Evolutionary conservation across 768 basidiomycete species (phyloP).

Genomic region (Cystobasidiopsis lactophilus): DNA sequence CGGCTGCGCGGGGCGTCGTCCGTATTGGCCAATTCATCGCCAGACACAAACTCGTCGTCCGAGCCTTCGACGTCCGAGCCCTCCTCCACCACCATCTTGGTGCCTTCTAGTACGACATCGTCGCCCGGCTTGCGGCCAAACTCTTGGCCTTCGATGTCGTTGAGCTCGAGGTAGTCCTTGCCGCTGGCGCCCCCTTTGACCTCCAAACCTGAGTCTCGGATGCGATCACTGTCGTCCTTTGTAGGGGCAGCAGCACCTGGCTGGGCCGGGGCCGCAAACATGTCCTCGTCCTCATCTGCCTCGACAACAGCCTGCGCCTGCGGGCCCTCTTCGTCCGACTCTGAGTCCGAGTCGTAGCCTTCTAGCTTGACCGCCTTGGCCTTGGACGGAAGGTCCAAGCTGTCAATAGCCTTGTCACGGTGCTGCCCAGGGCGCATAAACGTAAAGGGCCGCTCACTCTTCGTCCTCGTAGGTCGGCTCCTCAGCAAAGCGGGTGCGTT

Average conservation of each 20-base stretch:
- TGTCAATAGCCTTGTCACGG: no score
- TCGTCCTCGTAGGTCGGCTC: no score
- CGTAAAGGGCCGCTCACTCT: no score
- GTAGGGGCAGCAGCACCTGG: constrained; percentile 52
- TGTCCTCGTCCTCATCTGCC: constrained; percentile 24
- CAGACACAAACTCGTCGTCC: constrained; percentile 29
- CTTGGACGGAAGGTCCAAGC: no score
- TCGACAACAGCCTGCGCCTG: neutral
- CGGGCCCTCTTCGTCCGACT: no score
- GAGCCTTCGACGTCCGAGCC: constrained; percentile 23
- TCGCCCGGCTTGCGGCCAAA: constrained; percentile 31
- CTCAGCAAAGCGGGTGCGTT: no score
- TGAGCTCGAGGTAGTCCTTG: constrained; percentile 55
- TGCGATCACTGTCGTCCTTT: constrained; percentile 16
- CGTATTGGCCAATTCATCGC: constrained; percentile 20
- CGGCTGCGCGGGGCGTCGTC: constrained; percentile 48
- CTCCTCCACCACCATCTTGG: constrained; percentile 17
- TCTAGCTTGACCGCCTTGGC: no score
- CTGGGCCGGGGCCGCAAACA: constrained; percentile 39
- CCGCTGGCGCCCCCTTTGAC: constrained; percentile 24
- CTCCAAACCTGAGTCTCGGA: constrained; percentile 18
- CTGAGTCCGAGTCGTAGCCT: no score
- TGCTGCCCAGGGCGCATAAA: no score
- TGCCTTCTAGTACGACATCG: constrained; percentile 26
- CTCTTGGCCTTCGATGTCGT: constrained; percentile 94